Conservation (phyloP, 306 rosid genomes). For the Myrica gale region DNA sequence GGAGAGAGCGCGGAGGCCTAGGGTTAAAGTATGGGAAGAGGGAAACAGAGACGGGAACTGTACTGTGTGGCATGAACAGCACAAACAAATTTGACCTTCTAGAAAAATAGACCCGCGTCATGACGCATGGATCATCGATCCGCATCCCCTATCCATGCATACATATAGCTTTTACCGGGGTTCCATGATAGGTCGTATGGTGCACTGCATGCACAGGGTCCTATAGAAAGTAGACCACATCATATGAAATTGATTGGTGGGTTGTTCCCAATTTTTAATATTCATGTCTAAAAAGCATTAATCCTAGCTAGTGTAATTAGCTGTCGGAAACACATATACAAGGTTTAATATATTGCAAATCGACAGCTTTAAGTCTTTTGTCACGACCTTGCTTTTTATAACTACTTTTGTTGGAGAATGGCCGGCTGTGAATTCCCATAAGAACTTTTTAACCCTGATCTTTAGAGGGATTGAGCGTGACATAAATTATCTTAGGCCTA, state of each 20-base stretch:
- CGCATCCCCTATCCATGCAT: no score
- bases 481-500: neutral
- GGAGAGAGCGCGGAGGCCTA: constrained; percentile 6
- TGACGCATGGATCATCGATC: no score
- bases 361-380: no score
- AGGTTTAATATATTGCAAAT: no score
- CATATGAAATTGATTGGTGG: constrained; percentile 27
- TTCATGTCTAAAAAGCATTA: constrained; percentile 5
- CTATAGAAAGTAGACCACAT: neutral
- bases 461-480: neutral
- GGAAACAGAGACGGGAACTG: constrained; percentile 56
- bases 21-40: constrained; percentile 42
- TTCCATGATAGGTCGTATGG: no score
- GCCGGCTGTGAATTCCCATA: no score
- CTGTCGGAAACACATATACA: neutral
- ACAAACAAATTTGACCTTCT: constrained; percentile 45
- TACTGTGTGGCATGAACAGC: constrained; percentile 35
- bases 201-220: no score
- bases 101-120: neutral
- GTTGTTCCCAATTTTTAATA: neutral
- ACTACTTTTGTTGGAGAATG: neutral
- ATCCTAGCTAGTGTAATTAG: constrained; percentile 7
- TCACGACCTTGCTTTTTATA: neutral
- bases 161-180: no score
- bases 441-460: no score